Evolutionary conservation across 2,329 filamentous ascomycete species (phyloP).

Genomic region (Microcera coccophila): DNA sequence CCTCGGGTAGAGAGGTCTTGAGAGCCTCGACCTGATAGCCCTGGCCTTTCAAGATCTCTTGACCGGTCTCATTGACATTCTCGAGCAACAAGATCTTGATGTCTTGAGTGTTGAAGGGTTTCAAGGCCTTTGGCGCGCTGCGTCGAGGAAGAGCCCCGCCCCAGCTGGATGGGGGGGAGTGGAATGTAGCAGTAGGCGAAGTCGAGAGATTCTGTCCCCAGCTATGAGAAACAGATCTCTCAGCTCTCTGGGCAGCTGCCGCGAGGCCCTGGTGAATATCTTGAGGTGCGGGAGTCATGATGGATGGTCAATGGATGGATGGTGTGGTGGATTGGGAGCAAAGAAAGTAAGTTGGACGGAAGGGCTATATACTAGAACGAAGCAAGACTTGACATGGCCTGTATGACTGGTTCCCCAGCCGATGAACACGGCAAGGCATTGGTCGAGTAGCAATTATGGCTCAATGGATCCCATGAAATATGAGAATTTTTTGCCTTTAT

Average conservation of each 20-base stretch:
- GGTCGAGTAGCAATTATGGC: too few species aligned
- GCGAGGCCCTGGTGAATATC: conserved; percentile 44
- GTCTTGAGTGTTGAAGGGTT: conserved; percentile 92
- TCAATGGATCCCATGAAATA: not conserved
- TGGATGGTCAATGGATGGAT: conserved; percentile 26
- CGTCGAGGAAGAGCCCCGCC: conserved; percentile 39
- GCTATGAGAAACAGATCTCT: conserved; percentile 50
- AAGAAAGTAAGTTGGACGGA: conserved; percentile 4
- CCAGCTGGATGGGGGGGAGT: conserved; percentile 67
- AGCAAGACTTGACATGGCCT: not conserved
- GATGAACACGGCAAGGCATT: not conserved
- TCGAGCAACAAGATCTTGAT: conserved; percentile 95
- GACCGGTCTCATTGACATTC: conserved; percentile 90
- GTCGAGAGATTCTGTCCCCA: conserved; percentile 61
- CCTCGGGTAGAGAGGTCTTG: conserved; percentile 86
- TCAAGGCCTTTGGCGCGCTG: conserved; percentile 66
- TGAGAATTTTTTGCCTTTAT: not conserved
- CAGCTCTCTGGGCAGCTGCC: conserved; percentile 35
- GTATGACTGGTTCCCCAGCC: not conserved
- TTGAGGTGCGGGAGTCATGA: conserved; percentile 43
- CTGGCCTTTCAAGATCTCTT: conserved; percentile 75
- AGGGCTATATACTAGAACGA: not conserved
- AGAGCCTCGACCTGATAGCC: conserved; percentile 94
- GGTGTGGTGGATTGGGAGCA: conserved; percentile 31
- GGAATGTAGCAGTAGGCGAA: conserved; percentile 71